phyloP scores from a whole-genome alignment of 164 flowering plant species.

The Dillenia turbinata region DNA sequence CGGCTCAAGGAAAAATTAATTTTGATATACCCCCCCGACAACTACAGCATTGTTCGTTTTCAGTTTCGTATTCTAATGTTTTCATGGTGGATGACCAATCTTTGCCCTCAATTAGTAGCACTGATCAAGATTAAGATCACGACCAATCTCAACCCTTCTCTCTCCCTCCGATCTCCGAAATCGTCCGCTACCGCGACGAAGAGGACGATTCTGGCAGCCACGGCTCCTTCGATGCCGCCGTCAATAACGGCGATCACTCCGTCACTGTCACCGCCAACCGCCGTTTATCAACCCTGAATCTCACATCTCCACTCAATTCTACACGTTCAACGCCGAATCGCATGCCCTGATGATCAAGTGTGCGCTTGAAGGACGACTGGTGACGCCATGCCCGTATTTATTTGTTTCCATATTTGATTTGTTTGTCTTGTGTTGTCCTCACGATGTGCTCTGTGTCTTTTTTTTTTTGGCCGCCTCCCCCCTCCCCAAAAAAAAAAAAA shows the following conservation, averaged over 20 bases:
- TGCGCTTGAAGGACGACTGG: slow-evolving; percentile 55
- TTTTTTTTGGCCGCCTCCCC: too few relatives aligned
- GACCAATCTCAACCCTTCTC: slow-evolving; percentile 19
- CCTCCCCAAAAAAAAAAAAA: too few relatives aligned
- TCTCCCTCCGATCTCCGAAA: slow-evolving; percentile 29
- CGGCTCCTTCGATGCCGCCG: slow-evolving; percentile 27
- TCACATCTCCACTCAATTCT: slow-evolving; percentile 87
- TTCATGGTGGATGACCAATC: too few relatives aligned
- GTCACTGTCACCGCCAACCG: slow-evolving; percentile 10
- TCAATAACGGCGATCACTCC: not conserved
- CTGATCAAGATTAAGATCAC: slow-evolving; percentile 1
- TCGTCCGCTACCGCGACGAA: slow-evolving; percentile 43
- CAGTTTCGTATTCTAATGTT: too few relatives aligned
- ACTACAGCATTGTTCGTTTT: too few relatives aligned
- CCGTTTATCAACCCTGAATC: slow-evolving; percentile 64
- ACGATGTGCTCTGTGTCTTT: too few relatives aligned
- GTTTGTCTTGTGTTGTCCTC: too few relatives aligned
- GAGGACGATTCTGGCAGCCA: slow-evolving; percentile 22
- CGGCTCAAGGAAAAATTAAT: too few relatives aligned
- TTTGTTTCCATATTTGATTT: too few relatives aligned
- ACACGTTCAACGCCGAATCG: slow-evolving; percentile 82
- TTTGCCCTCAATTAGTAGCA: slow-evolving; percentile 9
- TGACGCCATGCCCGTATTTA: slow-evolving; percentile 69
- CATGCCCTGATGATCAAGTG: slow-evolving; percentile 82
- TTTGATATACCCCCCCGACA: too few relatives aligned